Evolutionary conservation across 192 early-diverging fungal species (phyloP).

Genomic region (Spizellomyces sp.): DNA sequence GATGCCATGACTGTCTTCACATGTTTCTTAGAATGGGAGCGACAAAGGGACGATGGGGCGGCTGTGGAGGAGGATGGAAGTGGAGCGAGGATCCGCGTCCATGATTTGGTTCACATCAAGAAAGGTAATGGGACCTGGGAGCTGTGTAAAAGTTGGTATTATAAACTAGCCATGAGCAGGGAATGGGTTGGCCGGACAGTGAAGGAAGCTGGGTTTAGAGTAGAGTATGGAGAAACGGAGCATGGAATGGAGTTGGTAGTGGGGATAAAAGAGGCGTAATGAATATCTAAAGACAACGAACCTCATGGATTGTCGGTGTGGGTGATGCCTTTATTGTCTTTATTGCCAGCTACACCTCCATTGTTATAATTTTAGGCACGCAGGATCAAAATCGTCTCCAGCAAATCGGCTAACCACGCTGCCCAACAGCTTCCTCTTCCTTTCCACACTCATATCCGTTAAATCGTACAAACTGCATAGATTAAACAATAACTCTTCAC

Average conservation of each 20-base stretch:
- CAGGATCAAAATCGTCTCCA: constrained; percentile 49
- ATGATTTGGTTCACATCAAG: constrained; percentile 41
- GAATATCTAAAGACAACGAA: not conserved
- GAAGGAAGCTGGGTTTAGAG: constrained; percentile 13
- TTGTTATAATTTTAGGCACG: constrained; percentile 40
- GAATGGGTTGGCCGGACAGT: constrained; percentile 6
- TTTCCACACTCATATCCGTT: constrained; percentile 37
- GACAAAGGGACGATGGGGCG: not conserved
- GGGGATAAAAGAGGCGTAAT: not conserved
- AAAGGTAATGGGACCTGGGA: constrained; percentile 40
- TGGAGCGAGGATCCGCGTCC: constrained; percentile 28
- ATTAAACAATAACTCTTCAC: constrained; percentile 45
- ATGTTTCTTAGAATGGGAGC: constrained; percentile 43
- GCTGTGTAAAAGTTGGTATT: constrained; percentile 37
- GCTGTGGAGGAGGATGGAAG: constrained; percentile 24
- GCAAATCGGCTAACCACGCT: constrained; percentile 35
- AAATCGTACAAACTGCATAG: constrained; percentile 50
- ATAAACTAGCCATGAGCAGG: constrained; percentile 28
- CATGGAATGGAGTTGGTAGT: constrained; percentile 25
- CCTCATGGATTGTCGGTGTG: not conserved
- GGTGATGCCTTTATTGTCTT: not conserved
- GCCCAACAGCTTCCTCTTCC: constrained; percentile 43
- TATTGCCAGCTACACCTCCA: not conserved
- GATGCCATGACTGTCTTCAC: constrained; percentile 43
- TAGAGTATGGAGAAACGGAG: constrained; percentile 1